Percentiles rank a stretch among this genome's conserved stretches.
Conservation (phyloP, 2,329 filamentous ascomycete species). For the Cordyceps cicadae region DNA sequence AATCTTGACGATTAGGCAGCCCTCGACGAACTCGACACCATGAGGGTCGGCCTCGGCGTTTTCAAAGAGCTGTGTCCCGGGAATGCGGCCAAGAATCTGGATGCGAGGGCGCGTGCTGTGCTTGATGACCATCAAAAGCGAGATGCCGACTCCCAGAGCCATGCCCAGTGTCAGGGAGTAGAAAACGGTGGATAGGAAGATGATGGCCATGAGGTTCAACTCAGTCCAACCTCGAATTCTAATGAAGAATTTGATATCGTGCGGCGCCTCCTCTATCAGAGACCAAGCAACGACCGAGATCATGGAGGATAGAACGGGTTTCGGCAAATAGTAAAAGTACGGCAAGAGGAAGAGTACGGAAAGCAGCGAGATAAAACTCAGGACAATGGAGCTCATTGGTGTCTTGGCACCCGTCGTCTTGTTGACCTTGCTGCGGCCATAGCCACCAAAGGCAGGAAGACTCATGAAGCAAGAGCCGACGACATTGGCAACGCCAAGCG, state of each 20-base stretch:
- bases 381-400: constrained; percentile 84
- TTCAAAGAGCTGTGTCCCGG: constrained; percentile 74
- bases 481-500: constrained; percentile 84
- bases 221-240: constrained; percentile 80
- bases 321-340: constrained; percentile 93
- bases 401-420: constrained; percentile 84
- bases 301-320: constrained; percentile 88
- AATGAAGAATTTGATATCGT: constrained; percentile 85
- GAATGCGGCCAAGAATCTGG: constrained; percentile 86
- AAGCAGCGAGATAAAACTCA: constrained; percentile 74
- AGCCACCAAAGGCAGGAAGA: constrained; percentile 89
- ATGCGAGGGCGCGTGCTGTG: constrained; percentile 90
- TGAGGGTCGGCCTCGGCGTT: constrained; percentile 71
- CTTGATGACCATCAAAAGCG: constrained; percentile 78
- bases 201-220: constrained; percentile 76
- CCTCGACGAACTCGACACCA: constrained; percentile 78
- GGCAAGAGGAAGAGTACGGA: constrained; percentile 77
- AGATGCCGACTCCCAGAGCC: constrained; percentile 85
- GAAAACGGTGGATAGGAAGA: constrained; percentile 87
- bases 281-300: constrained; percentile 94
- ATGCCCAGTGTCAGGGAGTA: constrained; percentile 92
- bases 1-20: constrained; percentile 93
- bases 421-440: constrained; percentile 93
- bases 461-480: constrained; percentile 86
- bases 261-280: constrained; percentile 87